phyloP scores from a whole-genome alignment of 2,329 filamentous ascomycete species.

The Fusarium penzigii region DNA sequence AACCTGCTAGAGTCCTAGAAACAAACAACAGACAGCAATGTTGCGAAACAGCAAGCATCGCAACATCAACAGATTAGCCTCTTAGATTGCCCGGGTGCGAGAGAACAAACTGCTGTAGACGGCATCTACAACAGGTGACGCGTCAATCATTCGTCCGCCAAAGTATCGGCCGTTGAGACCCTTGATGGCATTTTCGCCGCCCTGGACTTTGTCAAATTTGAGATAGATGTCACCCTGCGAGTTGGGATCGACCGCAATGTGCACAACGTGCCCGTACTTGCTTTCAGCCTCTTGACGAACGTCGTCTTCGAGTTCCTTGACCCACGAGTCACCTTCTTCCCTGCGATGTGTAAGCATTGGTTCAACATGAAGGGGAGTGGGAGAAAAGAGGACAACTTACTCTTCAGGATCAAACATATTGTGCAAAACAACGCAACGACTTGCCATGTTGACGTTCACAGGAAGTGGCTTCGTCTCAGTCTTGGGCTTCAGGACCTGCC shows the following conservation, averaged over 20 bases:
- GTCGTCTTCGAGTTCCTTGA: constrained; percentile 92
- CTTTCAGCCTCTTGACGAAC: constrained; percentile 89
- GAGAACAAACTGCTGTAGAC: constrained; percentile 98
- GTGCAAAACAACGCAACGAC: constrained; percentile 88
- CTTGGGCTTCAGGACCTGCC: constrained; percentile 74
- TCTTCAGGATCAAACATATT: constrained; percentile 94
- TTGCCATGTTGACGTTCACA: constrained; percentile 87
- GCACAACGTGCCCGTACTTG: constrained; percentile 96
- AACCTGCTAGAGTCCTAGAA: constrained; percentile 51
- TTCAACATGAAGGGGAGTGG: neutral
- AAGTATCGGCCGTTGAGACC: constrained; percentile 97
- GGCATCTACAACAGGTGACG: constrained; percentile 94
- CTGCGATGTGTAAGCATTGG: constrained; percentile 50
- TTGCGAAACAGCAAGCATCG: constrained; percentile 22
- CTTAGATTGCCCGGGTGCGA: constrained; percentile 76
- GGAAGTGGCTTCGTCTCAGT: constrained; percentile 77
- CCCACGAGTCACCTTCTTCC: constrained; percentile 84
- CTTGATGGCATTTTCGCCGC: constrained; percentile 96
- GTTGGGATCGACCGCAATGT: constrained; percentile 93
- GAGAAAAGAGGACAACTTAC: constrained; percentile 56
- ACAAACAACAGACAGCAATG: constrained; percentile 15
- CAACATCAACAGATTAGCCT: constrained; percentile 55
- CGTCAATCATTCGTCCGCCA: constrained; percentile 88
- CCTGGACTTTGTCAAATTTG: constrained; percentile 95
- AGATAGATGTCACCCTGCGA: constrained; percentile 96